Evolutionary conservation across 768 basidiomycete species (phyloP), one percentile per base, ranked within the genome.

Genomic region (Rossbeevera mucosa): DNA sequence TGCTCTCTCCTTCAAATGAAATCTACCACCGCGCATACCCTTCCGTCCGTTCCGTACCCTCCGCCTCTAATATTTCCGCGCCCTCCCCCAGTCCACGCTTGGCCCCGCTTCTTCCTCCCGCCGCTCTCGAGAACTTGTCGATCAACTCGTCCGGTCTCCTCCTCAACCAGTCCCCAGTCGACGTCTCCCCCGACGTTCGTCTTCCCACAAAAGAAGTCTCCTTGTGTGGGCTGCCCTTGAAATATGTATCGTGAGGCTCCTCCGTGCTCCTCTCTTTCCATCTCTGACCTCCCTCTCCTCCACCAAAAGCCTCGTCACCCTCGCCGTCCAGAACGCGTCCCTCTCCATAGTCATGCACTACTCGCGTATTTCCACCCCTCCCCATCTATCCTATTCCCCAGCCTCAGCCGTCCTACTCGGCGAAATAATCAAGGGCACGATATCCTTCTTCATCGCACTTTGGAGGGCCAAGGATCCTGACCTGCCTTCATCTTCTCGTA

Each of bases 331-430:
- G 75, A 98, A 98, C 72, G 92, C 92, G 26, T 84, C 91, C 9
- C 76, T 99, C 45, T 94, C 94, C 48, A 93, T 99, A 64, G 91
- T 98, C 58, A 95, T 99, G 91, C 94, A 97, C 75, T 91, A 97
- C 71, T 97, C 96, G n/a, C 83, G 96, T 54, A 86, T 93, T 52
- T 88, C 90, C 2, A 88, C 81, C 0, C 82, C 91, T 7, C 74
- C 87, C 2, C 75, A 85, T 38, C 77, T 87, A 28, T 75, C 90
- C 2, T 99, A 99, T 71, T 96, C 91, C 1, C 92, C 96, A 1
- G 94, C 95, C 2, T 80, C 91, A 1, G 96, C 96, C 21, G 94
- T 99, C 24, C 80, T 99, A 28, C 74, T 97, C 59, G 95, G 94
- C 71, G 96, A 99, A 72, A 73, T 98, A 29, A 76, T 98, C 52